Evolutionary conservation across 1,284 basidiomycete genomes (phyloP).

Genomic region (Ceratobasidium sp.): DNA sequence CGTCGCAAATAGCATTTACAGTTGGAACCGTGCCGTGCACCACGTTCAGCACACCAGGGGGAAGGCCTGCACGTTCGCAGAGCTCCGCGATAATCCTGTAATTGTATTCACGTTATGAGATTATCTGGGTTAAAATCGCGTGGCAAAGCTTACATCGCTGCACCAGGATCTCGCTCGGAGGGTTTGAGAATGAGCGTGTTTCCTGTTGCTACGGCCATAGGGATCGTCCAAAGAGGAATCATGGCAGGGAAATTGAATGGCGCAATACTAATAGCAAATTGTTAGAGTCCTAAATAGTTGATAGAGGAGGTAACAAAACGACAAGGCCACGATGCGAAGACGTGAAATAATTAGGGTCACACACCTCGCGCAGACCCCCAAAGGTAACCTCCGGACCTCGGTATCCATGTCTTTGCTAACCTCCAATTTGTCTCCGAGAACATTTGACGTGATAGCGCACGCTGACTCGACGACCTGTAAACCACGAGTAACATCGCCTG

Average conservation of each 20-base stretch:
- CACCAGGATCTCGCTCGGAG: constrained; percentile 96
- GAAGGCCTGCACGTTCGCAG: constrained; percentile 80
- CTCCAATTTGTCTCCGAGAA: constrained; percentile 94
- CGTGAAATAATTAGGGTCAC: constrained; percentile 46
- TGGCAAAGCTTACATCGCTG: constrained; percentile 73
- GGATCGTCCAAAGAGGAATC: constrained; percentile 98
- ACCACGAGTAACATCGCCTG: constrained; percentile 93
- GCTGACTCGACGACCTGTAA: constrained; percentile 95
- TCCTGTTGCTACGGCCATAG: constrained; percentile 89
- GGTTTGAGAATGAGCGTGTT: constrained; percentile 97
- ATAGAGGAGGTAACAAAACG: too few species aligned
- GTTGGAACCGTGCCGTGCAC: constrained; percentile 92
- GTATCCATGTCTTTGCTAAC: constrained; percentile 99
- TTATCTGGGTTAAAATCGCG: too few species aligned
- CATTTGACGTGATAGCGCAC: constrained; percentile 82
- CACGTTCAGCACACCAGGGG: constrained; percentile 76
- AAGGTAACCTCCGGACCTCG: constrained; percentile 80
- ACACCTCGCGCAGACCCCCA: constrained; percentile 83
- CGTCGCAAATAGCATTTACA: constrained; percentile 95
- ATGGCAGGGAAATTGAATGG: constrained; percentile 97
- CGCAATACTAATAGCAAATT: constrained; percentile 70
- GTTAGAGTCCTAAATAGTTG: neutral
- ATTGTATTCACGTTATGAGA: neutral
- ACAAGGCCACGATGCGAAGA: constrained; percentile 50
- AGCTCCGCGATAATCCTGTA: constrained; percentile 64